phyloP scores from a whole-genome alignment of 805 yeast species.

The Kluyveromyces starmeri region DNA sequence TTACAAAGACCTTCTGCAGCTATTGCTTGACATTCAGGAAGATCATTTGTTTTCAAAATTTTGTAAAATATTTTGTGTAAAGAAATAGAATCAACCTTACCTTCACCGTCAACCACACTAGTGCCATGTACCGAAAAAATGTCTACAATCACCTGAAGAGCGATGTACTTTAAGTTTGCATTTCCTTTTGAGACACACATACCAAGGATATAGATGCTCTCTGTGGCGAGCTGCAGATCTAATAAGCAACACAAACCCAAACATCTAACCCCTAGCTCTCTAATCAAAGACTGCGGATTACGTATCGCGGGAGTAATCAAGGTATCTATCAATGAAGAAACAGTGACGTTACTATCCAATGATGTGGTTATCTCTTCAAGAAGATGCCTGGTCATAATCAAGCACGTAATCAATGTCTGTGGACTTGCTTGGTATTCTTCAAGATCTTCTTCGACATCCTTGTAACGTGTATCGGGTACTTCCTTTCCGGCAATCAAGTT shows the following conservation, averaged over 20 bases:
- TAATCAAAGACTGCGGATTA: slow-evolving; percentile 42
- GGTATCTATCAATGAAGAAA: slow-evolving; percentile 64
- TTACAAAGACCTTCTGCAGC: slow-evolving; percentile 86
- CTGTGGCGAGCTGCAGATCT: slow-evolving; percentile 56
- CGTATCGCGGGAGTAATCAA: slow-evolving; percentile 73
- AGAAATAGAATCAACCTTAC: slow-evolving; percentile 55
- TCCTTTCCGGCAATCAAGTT: slow-evolving; percentile 26
- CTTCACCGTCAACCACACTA: slow-evolving; percentile 52
- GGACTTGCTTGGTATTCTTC: slow-evolving; percentile 23
- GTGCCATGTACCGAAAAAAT: slow-evolving; percentile 71
- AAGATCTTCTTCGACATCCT: slow-evolving; percentile 12
- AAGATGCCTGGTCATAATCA: slow-evolving; percentile 59
- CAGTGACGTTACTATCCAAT: slow-evolving; percentile 51
- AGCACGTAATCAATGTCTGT: slow-evolving; percentile 49
- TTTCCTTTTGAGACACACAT: slow-evolving; percentile 61
- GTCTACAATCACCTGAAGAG: slow-evolving; percentile 68
- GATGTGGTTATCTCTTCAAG: slow-evolving; percentile 60
- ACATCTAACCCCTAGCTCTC: slow-evolving; percentile 61
- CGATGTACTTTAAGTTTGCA: slow-evolving; percentile 49
- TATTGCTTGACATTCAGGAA: slow-evolving; percentile 62
- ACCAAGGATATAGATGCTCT: slow-evolving; percentile 57
- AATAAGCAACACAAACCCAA: slow-evolving; percentile 73
- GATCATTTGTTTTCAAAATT: slow-evolving; percentile 45
- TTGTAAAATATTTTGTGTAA: slow-evolving; percentile 63
- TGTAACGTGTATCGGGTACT: slow-evolving; percentile 11